Evolutionary conservation across 129 eudicot species (phyloP), one percentile per base, ranked within the genome.

Genomic region (Ambrosia trifida): DNA sequence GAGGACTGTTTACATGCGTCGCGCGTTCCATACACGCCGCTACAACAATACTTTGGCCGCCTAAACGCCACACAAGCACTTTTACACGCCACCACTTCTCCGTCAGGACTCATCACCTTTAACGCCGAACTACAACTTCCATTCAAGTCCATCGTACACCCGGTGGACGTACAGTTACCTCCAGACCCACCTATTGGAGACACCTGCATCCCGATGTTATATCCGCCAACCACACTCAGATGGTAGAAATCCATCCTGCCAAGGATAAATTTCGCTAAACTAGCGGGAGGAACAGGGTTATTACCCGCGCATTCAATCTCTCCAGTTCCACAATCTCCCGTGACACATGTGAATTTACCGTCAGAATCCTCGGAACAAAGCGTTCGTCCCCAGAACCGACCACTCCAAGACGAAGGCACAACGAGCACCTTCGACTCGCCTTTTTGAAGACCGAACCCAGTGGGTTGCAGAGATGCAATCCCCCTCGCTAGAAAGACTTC

Each of bases 281-380:
- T 86, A 0, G 96, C 89, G 0, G 96, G 97, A 1, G 97, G 93
- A 0, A 70, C 56, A 0, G 97, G 90, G 31, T 83, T 84, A 7
- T 45, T 72, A 2, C 96, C 97, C 76, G 79, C 66, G 61, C 97
- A 91, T 46, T 91, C 96, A 0, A 86, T 0, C 10, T 81, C 81
- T 1, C 94, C 97, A 76, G 94, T 78, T 67, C 90, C 93, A 35
- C 97, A 90, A 60, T 90, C 95, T 52, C 89, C 97, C 7, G 97
- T 88, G 17, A 49, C 40, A 66, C 96, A 91, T 14, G 81, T 11
- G 88, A n/a, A n/a, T n/a, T n/a, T n/a, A n/a, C n/a, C n/a, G n/a
- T n/a, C n/a, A n/a, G n/a, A n/a, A n/a, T n/a, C 90, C 8, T 71
- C 62, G 68, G 76, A 11, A 62, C 97, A 91, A 72, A 71, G 87